Base-by-base conservation (phyloP, 148 eudicot genomes). In the Suaeda aralocaspica region DNA sequence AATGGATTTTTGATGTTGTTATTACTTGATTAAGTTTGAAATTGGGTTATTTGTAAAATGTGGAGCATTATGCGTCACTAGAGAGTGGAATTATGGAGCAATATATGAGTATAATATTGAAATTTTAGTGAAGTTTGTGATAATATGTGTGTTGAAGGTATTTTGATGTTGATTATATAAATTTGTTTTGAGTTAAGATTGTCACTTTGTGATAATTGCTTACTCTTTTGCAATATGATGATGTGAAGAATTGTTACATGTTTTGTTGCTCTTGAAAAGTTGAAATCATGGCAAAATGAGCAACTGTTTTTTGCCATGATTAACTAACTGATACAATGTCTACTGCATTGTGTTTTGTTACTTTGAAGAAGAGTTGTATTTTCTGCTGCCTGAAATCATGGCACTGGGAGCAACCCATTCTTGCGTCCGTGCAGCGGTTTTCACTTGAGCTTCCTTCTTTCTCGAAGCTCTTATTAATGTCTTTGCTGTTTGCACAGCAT, bases 21-120 rank as follows among this genome's bases (percentile, higher is more conserved):
- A 69, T 55, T 5, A 55, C 29, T 63, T 49, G 50, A 36, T 72
- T 10, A 36, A 51, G 49, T 22, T 53, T 52, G 36, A 28, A 64
- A 52, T 14, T 64, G 53, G 59, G 61, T 39, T 6, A 42, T 52
- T 19, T 26, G 24, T 13, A n/a, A 34, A 62, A 16, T 31, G 31
- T 70, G 39, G 1, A n/a, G n/a, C n/a, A n/a, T n/a, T n/a, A n/a
- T n/a, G 31, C 33, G 13, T 60, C 36, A 36, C 59, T 30, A 28
- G 36, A 30, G 24, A 62, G 34, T 71, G 10, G 58, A 49, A 25
- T 71, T 8, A 12, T 16, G 8, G n/a, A 24, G 36, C 0, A 41
- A 6, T 33, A 39, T 21, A 26, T 2, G 42, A 7, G 65, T 30
- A 10, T 22, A n/a, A 24, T 1, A 14, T 4, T 59, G 28, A 65